Percentiles rank a stretch among this genome's conserved stretches.
phyloP scores from a whole-genome alignment of 306 rosid species.

The Acmispon strigosus region DNA sequence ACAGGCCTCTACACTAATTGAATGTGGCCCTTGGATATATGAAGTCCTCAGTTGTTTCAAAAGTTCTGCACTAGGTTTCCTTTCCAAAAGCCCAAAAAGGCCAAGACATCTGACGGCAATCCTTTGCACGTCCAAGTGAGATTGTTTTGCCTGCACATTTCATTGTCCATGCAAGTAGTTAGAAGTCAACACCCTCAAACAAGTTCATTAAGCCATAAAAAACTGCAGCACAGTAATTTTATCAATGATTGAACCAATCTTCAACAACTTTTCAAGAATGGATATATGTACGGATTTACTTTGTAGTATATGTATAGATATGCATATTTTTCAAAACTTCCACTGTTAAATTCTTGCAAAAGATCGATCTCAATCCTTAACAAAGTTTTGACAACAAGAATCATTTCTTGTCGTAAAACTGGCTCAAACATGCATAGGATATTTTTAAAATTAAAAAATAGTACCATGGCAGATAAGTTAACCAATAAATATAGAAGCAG shows the following conservation, averaged over 20 bases:
- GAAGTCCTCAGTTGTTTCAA: slow-evolving; percentile 68
- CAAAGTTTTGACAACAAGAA: not conserved
- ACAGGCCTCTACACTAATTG: slow-evolving; percentile 61
- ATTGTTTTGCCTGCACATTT: slow-evolving; percentile 80
- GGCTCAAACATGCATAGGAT: not conserved
- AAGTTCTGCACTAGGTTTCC: slow-evolving; percentile 62
- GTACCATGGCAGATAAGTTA: not conserved
- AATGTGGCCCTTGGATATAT: slow-evolving; percentile 57
- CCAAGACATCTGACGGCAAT: slow-evolving; percentile 85
- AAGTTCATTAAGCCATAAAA: not conserved
- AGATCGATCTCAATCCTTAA: not conserved
- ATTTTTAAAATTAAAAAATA: not conserved
- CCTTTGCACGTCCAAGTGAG: slow-evolving; percentile 82
- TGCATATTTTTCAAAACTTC: not conserved
- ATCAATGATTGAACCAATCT: not conserved
- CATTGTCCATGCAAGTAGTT: slow-evolving; percentile 21
- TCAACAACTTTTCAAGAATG: not conserved
- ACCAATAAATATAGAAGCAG: not conserved
- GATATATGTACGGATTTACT: not conserved
- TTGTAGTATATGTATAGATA: not conserved
- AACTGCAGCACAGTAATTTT: not conserved
- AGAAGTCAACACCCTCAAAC: slow-evolving; percentile 1
- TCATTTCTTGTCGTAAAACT: not conserved
- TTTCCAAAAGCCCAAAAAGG: slow-evolving; percentile 87
- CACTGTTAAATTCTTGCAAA: not conserved